Evolutionary conservation across 257 asterid genomes (phyloP).

Genomic region (Verbascum thapsus): DNA sequence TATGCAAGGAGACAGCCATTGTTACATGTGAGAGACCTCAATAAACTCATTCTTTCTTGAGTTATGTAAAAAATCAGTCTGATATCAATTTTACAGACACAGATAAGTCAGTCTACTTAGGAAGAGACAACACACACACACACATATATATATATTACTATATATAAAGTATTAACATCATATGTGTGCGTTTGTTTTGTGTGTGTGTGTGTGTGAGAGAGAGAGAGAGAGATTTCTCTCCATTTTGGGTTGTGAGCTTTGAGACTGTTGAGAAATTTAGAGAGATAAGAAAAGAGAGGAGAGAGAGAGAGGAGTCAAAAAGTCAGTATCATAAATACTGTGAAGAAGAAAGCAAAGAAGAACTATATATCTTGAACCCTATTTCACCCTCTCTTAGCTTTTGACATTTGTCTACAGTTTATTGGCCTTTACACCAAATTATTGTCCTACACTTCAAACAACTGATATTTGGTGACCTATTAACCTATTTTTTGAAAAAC

Average conservation of each 20-base stretch:
- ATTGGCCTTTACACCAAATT: constrained; percentile 23
- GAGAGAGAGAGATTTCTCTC: neutral
- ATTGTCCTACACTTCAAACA: constrained; percentile 8
- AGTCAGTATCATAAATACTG: constrained; percentile 35
- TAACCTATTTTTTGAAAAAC: no score
- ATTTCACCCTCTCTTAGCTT: constrained; percentile 24
- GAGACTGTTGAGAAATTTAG: constrained; percentile 8
- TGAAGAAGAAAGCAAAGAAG: constrained; percentile 34
- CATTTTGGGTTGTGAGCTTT: constrained; percentile 2
- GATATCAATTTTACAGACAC: constrained; percentile 5
- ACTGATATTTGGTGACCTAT: no score
- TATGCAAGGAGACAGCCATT: constrained; percentile 13
- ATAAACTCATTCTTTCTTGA: constrained; percentile 19
- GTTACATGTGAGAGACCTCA: constrained; percentile 15
- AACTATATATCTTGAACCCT: constrained; percentile 7
- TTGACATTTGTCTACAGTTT: constrained; percentile 32
- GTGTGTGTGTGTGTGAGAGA: neutral
- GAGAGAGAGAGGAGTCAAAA: constrained; percentile 31
- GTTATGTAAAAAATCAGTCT: constrained; percentile 19
- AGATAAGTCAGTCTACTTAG: neutral
- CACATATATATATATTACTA: neutral
- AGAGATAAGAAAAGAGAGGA: constrained; percentile 31
- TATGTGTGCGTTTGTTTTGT: neutral
- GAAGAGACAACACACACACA: constrained; percentile 17
- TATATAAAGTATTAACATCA: constrained; percentile 16